Evolutionary conservation across 495 filamentous ascomycete genomes (phyloP).

Genomic region (Podospora conica): DNA sequence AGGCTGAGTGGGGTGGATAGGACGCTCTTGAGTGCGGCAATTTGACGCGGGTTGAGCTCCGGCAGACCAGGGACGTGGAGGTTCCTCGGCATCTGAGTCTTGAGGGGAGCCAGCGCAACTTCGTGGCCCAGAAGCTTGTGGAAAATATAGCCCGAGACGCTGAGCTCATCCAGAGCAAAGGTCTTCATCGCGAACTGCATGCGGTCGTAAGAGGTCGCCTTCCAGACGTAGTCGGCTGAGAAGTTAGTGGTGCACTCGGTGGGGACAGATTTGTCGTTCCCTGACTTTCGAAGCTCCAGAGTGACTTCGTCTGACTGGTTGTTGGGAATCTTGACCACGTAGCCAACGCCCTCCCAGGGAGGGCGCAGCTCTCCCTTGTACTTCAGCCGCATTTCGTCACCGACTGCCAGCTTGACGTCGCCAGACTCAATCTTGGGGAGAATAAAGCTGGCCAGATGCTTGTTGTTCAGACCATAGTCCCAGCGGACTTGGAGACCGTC

Average conservation of each 20-base stretch:
- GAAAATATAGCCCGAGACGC: constrained; percentile 97
- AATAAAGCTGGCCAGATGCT: constrained; percentile 92
- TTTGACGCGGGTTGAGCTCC: constrained; percentile 92
- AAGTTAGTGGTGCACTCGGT: constrained; percentile 98
- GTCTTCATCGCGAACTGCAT: constrained; percentile 99
- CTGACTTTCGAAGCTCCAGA: constrained; percentile 71
- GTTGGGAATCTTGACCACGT: constrained; percentile 99
- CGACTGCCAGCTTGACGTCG: constrained; percentile 95
- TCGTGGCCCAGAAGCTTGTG: constrained; percentile 95
- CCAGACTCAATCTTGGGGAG: constrained; percentile 96
- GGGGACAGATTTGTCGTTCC: constrained; percentile 85
- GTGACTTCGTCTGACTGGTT: constrained; percentile 98
- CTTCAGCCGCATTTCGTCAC: constrained; percentile 96
- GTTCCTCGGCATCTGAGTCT: constrained; percentile 92
- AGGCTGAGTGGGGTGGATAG: constrained; percentile 87
- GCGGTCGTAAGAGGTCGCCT: constrained; percentile 96
- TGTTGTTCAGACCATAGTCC: constrained; percentile 96
- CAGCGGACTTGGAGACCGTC: constrained; percentile 90
- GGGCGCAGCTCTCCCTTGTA: constrained; percentile 92
- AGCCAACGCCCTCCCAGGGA: constrained; percentile 96
- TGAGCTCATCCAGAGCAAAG: constrained; percentile 97
- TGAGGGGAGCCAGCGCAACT: constrained; percentile 92
- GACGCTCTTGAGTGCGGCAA: constrained; percentile 94
- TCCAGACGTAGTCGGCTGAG: constrained; percentile 98
- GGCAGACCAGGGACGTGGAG: constrained; percentile 94